Conservation (phyloP, 257 asterid genomes). For the Dorcoceras hygrometricum region DNA sequence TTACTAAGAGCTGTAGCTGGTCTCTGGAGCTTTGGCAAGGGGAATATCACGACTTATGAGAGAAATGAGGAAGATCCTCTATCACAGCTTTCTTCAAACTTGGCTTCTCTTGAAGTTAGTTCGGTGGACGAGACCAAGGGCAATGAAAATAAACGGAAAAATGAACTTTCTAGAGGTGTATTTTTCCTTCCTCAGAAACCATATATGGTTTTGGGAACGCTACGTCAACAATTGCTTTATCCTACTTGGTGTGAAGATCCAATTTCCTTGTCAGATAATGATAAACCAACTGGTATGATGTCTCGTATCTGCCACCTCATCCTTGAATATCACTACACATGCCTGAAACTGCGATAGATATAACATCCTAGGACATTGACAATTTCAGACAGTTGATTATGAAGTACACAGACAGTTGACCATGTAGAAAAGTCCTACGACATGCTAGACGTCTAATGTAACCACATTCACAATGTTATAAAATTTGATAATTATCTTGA, state of each 20-base stretch:
- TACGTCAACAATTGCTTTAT: conserved; percentile 85
- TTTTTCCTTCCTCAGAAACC: conserved; percentile 97
- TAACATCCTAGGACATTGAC: no score
- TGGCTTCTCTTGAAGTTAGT: conserved; percentile 29
- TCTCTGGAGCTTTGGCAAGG: conserved; percentile 81
- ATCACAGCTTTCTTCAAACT: conserved; percentile 29
- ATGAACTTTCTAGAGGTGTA: conserved; percentile 45
- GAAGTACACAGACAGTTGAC: neutral
- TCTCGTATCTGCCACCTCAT: conserved; percentile 20
- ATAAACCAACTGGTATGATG: conserved; percentile 47
- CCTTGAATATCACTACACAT: conserved; percentile 20
- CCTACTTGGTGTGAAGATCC: conserved; percentile 72
- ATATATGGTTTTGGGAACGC: conserved; percentile 88
- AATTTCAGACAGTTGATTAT: no score
- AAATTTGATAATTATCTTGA: neutral
- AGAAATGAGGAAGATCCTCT: conserved; percentile 31
- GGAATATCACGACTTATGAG: conserved; percentile 59
- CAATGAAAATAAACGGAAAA: conserved; percentile 23
- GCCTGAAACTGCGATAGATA: neutral
- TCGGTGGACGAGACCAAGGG: conserved; percentile 23
- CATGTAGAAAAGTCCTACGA: neutral
- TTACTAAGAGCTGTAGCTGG: conserved; percentile 83
- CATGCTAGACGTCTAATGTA: neutral
- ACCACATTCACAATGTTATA: neutral
- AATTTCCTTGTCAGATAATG: conserved; percentile 35